Base-by-base conservation (phyloP, 2,329 filamentous ascomycete species). In the Colletotrichum cereale region DNA sequence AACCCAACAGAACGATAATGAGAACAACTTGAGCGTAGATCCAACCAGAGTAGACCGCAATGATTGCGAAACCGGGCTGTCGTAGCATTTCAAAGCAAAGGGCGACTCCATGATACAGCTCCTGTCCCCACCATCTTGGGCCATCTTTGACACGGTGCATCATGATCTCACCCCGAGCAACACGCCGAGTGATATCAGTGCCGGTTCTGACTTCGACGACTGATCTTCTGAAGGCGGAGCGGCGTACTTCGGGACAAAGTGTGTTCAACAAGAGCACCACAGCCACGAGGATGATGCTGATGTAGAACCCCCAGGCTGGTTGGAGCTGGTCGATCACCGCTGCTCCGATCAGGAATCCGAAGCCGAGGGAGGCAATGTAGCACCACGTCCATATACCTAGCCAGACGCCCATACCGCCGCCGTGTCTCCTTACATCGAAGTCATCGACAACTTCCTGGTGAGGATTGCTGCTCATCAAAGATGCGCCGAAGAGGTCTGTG, bases 341-440 rank as follows among this genome's bases (percentile, higher is more conserved):
- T 14, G 92, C 92, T 4, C 93, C 93, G 48, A 93, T 84, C 68
- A 93, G 82, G 77, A 95, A 95, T 0, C 93, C 93, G 47, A 94
- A 78, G 0, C 90, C 89, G 29, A 95, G 85, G 29, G 92, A 93
- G 7, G 90, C 91, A 75, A 93, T 89, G 80, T 89, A 93, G 78
- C 91, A 93, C 89, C 91, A 95, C 0, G 91, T 91, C 92, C 92
- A 95, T 66, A 93, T 85, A 1, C 92, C 91, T 12, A 94, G 84
- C 93, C 93, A 95, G n/a, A 93, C 83, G 0, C 93, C 93, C 83
- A 95, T 91, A 0, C 93, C 93, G 16, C 93, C 92, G 10, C 93
- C 93, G 76, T 94, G 91, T 50, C 92, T 86, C 66, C 93, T 88
- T 24, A 92, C 88, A 79, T 95, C 93, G 75, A 88, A 89, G 16